Conservation (phyloP, 2,329 filamentous ascomycete genomes). For the Pseudogymnoascus sp. region DNA sequence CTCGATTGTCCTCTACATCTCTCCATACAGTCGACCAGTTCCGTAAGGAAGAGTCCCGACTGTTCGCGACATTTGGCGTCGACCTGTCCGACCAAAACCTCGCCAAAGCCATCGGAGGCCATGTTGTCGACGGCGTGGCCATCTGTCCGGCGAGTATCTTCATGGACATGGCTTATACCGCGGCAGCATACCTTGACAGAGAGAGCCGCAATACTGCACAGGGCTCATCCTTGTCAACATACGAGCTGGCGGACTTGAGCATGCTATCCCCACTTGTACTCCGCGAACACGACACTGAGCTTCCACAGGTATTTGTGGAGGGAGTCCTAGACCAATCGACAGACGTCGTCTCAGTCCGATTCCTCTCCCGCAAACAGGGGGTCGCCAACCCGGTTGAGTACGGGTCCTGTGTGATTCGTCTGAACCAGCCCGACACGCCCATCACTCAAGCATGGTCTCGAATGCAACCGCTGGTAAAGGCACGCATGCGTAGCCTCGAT, state of each 20-base stretch:
- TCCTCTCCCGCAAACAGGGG: background rate
- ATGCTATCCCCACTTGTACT: background rate
- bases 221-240: background rate
- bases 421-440: background rate
- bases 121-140: conserved; percentile 17
- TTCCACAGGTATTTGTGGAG: background rate
- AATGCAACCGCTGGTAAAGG: background rate
- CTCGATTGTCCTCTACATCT: background rate
- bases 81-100: background rate
- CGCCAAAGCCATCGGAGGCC: conserved; percentile 14
- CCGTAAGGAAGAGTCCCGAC: background rate
- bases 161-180: conserved; percentile 22
- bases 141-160: conserved; percentile 25
- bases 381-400: background rate
- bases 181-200: background rate
- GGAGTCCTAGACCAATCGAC: background rate
- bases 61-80: background rate
- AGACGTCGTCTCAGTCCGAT: background rate
- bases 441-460: background rate
- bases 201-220: background rate
- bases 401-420: background rate
- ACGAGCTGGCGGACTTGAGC: background rate
- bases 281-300: background rate
- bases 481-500: background rate
- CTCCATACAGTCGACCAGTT: background rate